Conservation (phyloP, 352 stramenopile species). For the Phytophthora cactorum region DNA sequence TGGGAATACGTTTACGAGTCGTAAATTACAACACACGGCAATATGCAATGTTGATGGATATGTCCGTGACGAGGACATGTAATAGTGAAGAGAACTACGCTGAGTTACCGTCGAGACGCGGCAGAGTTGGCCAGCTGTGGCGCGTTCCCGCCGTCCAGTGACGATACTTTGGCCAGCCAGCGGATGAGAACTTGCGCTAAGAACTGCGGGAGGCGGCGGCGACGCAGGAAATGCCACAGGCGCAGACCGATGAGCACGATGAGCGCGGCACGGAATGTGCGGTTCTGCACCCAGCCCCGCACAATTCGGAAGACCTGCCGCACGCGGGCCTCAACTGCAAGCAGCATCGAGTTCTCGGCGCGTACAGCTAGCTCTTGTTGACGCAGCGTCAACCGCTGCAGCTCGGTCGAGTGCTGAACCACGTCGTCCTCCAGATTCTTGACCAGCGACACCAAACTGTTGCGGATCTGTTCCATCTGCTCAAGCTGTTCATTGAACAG, state of each 20-base stretch:
- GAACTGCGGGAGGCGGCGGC: slow-evolving; percentile 59
- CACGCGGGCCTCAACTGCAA: slow-evolving; percentile 46
- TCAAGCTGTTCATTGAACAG: slow-evolving; percentile 60
- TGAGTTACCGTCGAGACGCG: slow-evolving; percentile 14
- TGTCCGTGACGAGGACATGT: slow-evolving; percentile 4
- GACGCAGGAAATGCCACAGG: slow-evolving; percentile 59
- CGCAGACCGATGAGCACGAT: slow-evolving; percentile 55
- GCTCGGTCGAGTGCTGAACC: slow-evolving; percentile 63
- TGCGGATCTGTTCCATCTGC: slow-evolving; percentile 61
- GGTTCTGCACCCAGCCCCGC: slow-evolving; percentile 53
- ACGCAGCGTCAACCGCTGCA: slow-evolving; percentile 48
- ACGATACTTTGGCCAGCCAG: slow-evolving; percentile 62
- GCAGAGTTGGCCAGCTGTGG: slow-evolving; percentile 13
- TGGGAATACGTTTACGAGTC: not conserved
- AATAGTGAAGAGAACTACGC: slow-evolving; percentile 9
- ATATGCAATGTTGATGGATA: slow-evolving; percentile 21
- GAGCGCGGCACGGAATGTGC: slow-evolving; percentile 55
- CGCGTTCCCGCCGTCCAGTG: slow-evolving; percentile 38
- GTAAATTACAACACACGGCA: not conserved
- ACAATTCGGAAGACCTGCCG: slow-evolving; percentile 46
- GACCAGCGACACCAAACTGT: slow-evolving; percentile 57
- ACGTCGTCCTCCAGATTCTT: slow-evolving; percentile 71
- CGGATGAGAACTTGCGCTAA: slow-evolving; percentile 66
- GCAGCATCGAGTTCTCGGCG: slow-evolving; percentile 52
- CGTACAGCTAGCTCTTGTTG: slow-evolving; percentile 48